Evolutionary conservation across 2,329 filamentous ascomycete genomes (phyloP).

Genomic region (Fusarium oligoseptatum): DNA sequence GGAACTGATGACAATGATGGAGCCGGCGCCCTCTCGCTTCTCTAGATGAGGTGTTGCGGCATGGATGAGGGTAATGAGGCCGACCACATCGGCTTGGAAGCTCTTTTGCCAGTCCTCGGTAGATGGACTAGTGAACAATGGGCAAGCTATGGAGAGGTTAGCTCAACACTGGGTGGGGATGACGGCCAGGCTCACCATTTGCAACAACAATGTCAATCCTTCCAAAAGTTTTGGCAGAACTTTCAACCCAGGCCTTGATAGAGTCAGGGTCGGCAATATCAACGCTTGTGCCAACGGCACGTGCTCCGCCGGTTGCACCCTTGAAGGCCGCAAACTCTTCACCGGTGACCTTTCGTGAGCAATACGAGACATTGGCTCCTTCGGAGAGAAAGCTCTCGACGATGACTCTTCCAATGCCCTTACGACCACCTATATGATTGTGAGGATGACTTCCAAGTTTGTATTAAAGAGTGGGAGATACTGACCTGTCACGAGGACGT

Average conservation of each 20-base stretch:
- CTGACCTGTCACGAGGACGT: slow-evolving; percentile 24
- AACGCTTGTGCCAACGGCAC: slow-evolving; percentile 36
- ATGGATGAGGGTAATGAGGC: slow-evolving; percentile 41
- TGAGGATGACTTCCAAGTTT: neutral
- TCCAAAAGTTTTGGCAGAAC: slow-evolving; percentile 34
- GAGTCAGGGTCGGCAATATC: slow-evolving; percentile 36
- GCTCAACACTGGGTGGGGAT: neutral
- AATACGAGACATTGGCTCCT: slow-evolving; percentile 47
- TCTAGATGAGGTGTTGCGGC: slow-evolving; percentile 33
- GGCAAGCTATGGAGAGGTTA: slow-evolving; percentile 16
- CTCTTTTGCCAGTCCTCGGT: slow-evolving; percentile 41
- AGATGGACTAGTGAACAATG: slow-evolving; percentile 15
- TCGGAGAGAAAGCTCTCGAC: slow-evolving; percentile 41
- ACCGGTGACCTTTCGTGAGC: slow-evolving; percentile 31
- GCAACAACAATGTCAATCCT: slow-evolving; percentile 43
- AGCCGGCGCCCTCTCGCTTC: slow-evolving; percentile 32
- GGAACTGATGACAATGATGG: slow-evolving; percentile 45
- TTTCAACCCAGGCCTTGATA: slow-evolving; percentile 33
- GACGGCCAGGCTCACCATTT: slow-evolving; percentile 28
- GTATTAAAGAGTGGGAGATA: neutral
- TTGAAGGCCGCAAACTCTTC: slow-evolving; percentile 40
- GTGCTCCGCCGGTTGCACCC: slow-evolving; percentile 13
- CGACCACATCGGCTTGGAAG: slow-evolving; percentile 43
- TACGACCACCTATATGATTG: slow-evolving; percentile 35
- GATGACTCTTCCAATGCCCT: slow-evolving; percentile 44